phyloP scores from a whole-genome alignment of 2,329 filamentous ascomycete species.

The Venturia aucupariae region DNA sequence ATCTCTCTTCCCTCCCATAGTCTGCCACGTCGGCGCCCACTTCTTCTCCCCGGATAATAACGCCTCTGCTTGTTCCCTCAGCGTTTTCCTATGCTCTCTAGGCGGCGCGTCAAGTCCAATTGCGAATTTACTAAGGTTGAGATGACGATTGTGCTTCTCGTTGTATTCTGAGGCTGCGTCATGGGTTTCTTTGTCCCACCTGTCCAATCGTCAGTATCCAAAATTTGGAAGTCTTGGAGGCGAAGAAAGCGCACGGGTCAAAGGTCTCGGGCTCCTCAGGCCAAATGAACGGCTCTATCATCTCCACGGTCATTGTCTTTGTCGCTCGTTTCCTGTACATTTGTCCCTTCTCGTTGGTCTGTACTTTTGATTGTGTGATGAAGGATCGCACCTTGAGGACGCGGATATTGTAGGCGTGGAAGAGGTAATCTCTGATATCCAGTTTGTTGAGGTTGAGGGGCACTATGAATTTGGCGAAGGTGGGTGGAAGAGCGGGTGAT shows the following conservation, averaged over 20 bases:
- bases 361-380: slow-evolving; percentile 51
- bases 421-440: slow-evolving; percentile 91
- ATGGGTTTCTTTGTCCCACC: slow-evolving; percentile 23
- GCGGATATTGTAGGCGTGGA: slow-evolving; percentile 71
- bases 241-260: slow-evolving; percentile 39
- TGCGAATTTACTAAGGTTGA: not conserved
- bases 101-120: slow-evolving; percentile 26
- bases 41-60: slow-evolving; percentile 26
- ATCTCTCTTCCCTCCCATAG: slow-evolving; percentile 3
- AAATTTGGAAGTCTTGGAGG: not conserved
- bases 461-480: slow-evolving; percentile 81
- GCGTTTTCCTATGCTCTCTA: slow-evolving; percentile 13
- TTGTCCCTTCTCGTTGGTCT: slow-evolving; percentile 35
- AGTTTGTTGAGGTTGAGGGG: slow-evolving; percentile 92
- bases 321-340: slow-evolving; percentile 57
- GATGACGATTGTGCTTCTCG: not conserved
- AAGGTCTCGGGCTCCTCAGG: slow-evolving; percentile 59
- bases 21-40: slow-evolving; percentile 23
- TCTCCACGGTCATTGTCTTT: slow-evolving; percentile 94
- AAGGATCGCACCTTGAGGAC: slow-evolving; percentile 67
- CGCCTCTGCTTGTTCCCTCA: slow-evolving; percentile 20
- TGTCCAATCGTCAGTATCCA: not conserved
- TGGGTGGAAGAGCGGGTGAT: slow-evolving; percentile 61
- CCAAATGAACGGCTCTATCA: slow-evolving; percentile 82
- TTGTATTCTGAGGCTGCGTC: slow-evolving; percentile 14